These are phyloP conservation scores for Aspergillus puulaauensis DNA, from an alignment of 2,329 filamentous ascomycete genomes.

Conservation along the genomic window DNA sequence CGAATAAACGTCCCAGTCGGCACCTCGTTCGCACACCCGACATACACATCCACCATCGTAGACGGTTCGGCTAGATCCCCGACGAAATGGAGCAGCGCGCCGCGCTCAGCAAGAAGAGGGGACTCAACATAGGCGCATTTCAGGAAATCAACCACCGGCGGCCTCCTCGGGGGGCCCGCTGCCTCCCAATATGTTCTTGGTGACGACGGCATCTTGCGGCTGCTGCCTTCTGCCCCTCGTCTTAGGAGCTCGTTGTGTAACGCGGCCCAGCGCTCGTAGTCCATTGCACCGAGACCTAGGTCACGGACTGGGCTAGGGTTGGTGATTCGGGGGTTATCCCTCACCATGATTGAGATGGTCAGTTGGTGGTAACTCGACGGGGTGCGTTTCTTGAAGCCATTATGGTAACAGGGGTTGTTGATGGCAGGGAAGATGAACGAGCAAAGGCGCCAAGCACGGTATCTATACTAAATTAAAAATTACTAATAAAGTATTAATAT, in stretches of 20 bases:
- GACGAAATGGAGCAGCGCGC: neutral
- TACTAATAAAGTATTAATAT: too few relatives aligned
- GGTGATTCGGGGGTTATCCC: neutral
- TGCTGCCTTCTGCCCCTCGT: neutral
- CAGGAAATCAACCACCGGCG: conserved; percentile 1
- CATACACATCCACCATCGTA: neutral
- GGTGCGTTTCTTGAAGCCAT: neutral
- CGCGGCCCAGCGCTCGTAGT: neutral
- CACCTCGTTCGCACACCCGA: neutral
- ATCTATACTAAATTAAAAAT: too few relatives aligned
- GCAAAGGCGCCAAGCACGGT: too few relatives aligned
- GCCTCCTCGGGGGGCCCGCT: neutral
- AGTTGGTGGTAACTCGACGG: neutral
- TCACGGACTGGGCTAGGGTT: neutral
- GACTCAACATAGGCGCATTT: neutral
- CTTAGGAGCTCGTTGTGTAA: conserved; percentile 2
- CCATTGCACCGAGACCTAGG: too few relatives aligned
- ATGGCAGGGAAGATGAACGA: too few relatives aligned
- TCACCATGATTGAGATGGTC: neutral
- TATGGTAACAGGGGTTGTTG: neutral
- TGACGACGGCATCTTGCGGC: neutral
- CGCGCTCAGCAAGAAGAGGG: neutral
- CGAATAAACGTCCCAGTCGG: neutral
- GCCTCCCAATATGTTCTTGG: conserved; percentile 1
- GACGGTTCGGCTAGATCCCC: neutral